Conservation (phyloP, 2,329 filamentous ascomycete genomes). For the Herpotrichia juniperi region DNA sequence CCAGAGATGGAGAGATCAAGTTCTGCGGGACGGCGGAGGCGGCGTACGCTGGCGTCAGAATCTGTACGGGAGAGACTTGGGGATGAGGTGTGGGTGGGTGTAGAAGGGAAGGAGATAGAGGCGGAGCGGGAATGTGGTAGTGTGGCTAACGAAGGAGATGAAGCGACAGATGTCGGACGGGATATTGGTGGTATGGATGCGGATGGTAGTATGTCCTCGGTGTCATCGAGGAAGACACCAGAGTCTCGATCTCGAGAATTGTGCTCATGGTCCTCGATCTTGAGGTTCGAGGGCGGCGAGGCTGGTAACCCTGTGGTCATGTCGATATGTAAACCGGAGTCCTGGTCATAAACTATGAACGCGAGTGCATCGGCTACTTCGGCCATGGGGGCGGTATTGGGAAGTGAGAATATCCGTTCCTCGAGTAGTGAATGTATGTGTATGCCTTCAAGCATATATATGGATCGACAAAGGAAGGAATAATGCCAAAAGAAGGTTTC, state of each 20-base stretch:
- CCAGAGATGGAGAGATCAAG: constrained; percentile 27
- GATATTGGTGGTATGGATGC: constrained; percentile 5
- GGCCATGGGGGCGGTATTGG: constrained; percentile 10
- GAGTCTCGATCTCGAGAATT: constrained; percentile 23
- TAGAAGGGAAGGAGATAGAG: constrained; percentile 15
- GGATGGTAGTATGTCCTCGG: constrained; percentile 8
- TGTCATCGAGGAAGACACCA: constrained; percentile 30
- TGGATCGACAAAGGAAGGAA: background rate
- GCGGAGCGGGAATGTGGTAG: constrained; percentile 8
- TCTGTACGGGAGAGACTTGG: background rate
- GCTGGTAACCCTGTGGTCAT: background rate
- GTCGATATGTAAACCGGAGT: background rate
- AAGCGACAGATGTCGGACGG: constrained; percentile 12
- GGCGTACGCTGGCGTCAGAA: constrained; percentile 9
- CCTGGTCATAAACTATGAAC: constrained; percentile 3
- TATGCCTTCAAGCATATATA: background rate
- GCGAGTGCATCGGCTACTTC: constrained; percentile 13
- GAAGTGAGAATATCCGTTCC: constrained; percentile 6
- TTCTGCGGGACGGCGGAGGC: constrained; percentile 35
- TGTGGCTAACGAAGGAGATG: constrained; percentile 1
- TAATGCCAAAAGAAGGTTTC: too few species aligned
- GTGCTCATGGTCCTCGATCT: background rate
- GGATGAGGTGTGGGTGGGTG: background rate
- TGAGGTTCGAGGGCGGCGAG: background rate
- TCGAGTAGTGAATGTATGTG: constrained; percentile 13